A percentile compares a stretch with the other conserved stretches of the same genome.
Evolutionary conservation across 805 yeast genomes (phyloP).

Genomic region (Lipomyces yamadae): DNA sequence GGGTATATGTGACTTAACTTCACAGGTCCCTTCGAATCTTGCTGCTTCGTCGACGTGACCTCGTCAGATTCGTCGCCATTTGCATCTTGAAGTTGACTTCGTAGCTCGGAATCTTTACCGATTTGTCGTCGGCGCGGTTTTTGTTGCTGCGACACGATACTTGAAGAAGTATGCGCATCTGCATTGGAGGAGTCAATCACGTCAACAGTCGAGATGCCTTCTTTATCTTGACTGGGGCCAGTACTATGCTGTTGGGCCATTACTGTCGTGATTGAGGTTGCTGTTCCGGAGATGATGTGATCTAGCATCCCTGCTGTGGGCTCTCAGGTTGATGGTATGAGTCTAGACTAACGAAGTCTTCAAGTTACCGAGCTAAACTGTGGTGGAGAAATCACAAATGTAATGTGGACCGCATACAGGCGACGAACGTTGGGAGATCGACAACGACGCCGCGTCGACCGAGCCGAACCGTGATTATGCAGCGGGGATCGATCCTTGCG

Average conservation of each 20-base stretch:
- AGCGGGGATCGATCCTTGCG: background rate
- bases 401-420: background rate
- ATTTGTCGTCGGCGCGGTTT: background rate
- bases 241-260: background rate
- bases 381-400: background rate
- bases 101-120: background rate
- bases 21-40: background rate
- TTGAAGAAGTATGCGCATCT: background rate
- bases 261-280: slow-evolving; percentile 5
- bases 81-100: background rate
- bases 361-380: background rate
- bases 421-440: background rate
- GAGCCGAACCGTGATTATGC: background rate
- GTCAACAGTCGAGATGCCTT: background rate
- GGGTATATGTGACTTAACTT: slow-evolving; percentile 33
- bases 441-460: background rate
- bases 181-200: background rate
- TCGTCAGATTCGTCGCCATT: background rate
- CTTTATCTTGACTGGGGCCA: background rate
- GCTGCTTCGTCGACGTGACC: background rate
- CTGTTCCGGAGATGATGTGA: background rate
- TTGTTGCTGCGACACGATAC: background rate
- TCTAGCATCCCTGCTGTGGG: background rate
- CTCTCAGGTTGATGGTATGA: background rate
- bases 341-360: background rate